Evolutionary conservation across 306 rosid genomes (phyloP), one percentile per base, ranked within the genome.

Genomic region (Quillaja saponaria): DNA sequence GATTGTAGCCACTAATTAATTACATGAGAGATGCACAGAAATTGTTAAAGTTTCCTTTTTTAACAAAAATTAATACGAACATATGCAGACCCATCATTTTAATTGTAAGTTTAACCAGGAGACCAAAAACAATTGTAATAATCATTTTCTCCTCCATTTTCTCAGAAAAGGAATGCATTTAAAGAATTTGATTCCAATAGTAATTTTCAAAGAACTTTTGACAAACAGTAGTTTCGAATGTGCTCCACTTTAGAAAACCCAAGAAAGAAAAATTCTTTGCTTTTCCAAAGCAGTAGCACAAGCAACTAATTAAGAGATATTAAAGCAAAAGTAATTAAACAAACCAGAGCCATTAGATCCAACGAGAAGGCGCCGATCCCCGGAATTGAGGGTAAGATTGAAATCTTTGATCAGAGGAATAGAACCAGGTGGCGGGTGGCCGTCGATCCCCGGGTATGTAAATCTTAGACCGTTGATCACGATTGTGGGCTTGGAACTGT

Each of bases 261-360:
- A 20, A 6, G 18, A 20, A 15, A 13, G 37, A 49, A 12, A 13
- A 35, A 7, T 54, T 18, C 8, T 25, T n/a, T 9, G 28, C 34
- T 40, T 18, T 6, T 20, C 40, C 37, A 48, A 11, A 20, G n/a
- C n/a, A n/a, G n/a, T n/a, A n/a, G n/a, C n/a, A n/a, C n/a, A n/a
- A n/a, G 13, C 10, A 37, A 25, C 31, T 4, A 15, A 41, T 25
- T n/a, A 3, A 42, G 38, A 6, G 69, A 47, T 39, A 42, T 38
- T 13, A 15, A 34, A 2, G 15, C 45, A 12, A 13, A 3, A 11
- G 8, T 46, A 57, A 3, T 4, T 3, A 51, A 66, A 72, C 57
- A 20, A n/a, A 83, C 96, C 96, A 21, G 96, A 95, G 77, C 99
- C 99, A 63, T 89, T 92, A 73, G 99, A 92, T 71, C 96, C 96